Conservation (phyloP, 805 yeast species). For the Teunomyces aglyptinius region DNA sequence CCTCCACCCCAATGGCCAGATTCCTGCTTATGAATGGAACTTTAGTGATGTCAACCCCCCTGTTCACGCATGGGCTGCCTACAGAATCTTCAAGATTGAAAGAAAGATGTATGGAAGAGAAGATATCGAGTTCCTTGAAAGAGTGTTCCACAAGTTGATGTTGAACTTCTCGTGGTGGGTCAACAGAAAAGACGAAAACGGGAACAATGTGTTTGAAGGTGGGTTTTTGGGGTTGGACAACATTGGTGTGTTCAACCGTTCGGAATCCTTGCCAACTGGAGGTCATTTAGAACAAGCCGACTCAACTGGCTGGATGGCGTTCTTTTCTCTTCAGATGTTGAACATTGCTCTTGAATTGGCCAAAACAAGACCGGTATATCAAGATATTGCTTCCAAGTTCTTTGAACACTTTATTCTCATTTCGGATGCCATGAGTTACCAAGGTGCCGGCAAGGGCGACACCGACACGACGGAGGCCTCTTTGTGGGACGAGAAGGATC, state of each 20-base stretch:
- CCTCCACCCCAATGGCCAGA: conserved; percentile 97
- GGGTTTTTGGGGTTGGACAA: conserved; percentile 92
- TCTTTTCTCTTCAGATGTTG: conserved; percentile 85
- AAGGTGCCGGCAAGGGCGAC: conserved; percentile 40
- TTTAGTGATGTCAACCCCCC: conserved; percentile 96
- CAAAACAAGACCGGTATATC: conserved; percentile 79
- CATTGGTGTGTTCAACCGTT: conserved; percentile 88
- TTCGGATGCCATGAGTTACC: conserved; percentile 89
- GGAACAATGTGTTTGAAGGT: conserved; percentile 89
- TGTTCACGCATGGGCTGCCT: conserved; percentile 95
- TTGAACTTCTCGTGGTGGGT: conserved; percentile 98
- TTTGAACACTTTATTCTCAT: conserved; percentile 89
- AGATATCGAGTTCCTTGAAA: conserved; percentile 79
- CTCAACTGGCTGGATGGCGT: conserved; percentile 98
- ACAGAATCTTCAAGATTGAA: conserved; percentile 83
- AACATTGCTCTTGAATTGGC: conserved; percentile 90
- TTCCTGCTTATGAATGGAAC: conserved; percentile 97
- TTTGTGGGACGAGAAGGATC: conserved; percentile 86
- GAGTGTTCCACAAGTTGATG: conserved; percentile 88
- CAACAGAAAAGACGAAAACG: conserved; percentile 81
- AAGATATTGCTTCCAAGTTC: conserved; percentile 90
- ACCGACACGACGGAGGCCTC: conserved; percentile 42
- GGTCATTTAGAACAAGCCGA: conserved; percentile 91
- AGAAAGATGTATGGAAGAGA: conserved; percentile 78
- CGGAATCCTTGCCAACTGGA: conserved; percentile 91